Conservation (phyloP, 2,329 filamentous ascomycete species). For the Fonsecaea monophora region DNA sequence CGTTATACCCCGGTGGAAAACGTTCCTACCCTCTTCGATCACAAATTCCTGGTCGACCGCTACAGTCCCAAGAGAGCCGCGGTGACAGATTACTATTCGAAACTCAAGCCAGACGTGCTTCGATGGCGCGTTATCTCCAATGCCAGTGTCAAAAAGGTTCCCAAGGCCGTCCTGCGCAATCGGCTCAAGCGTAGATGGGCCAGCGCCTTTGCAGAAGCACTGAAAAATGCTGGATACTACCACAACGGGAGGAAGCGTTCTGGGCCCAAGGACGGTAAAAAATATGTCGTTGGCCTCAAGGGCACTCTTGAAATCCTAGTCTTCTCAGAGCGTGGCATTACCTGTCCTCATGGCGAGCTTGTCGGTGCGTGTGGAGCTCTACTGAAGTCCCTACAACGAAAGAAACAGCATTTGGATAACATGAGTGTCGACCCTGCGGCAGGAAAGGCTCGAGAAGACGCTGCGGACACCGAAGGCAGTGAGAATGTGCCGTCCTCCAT, state of each 20-base stretch:
- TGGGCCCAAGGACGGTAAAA: conserved; percentile 30
- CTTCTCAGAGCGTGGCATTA: conserved; percentile 20
- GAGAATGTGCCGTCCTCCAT: conserved; percentile 7
- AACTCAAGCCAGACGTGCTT: conserved; percentile 52
- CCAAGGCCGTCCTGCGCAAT: conserved; percentile 57
- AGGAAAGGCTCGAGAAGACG: not conserved
- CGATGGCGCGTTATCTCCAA: conserved; percentile 56
- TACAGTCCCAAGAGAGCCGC: conserved; percentile 45
- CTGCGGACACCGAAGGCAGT: not conserved
- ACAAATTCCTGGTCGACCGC: conserved; percentile 41
- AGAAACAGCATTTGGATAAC: conserved; percentile 14
- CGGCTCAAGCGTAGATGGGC: conserved; percentile 53
- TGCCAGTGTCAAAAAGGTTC: conserved; percentile 38
- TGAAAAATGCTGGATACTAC: conserved; percentile 55
- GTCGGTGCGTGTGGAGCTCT: conserved; percentile 16
- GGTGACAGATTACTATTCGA: conserved; percentile 45
- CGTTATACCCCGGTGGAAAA: conserved; percentile 20
- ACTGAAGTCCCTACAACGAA: conserved; percentile 22
- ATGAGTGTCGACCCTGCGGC: not conserved
- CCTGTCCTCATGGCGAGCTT: conserved; percentile 22
- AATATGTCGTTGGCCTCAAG: conserved; percentile 38
- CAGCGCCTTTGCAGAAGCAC: conserved; percentile 53
- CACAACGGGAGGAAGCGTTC: conserved; percentile 14
- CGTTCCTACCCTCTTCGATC: conserved; percentile 40
- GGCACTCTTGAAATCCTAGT: conserved; percentile 48